Evolutionary conservation across 352 stramenopile genomes (phyloP), one percentile per base, ranked within the genome.

Genomic region (Blastocystis sp.): DNA sequence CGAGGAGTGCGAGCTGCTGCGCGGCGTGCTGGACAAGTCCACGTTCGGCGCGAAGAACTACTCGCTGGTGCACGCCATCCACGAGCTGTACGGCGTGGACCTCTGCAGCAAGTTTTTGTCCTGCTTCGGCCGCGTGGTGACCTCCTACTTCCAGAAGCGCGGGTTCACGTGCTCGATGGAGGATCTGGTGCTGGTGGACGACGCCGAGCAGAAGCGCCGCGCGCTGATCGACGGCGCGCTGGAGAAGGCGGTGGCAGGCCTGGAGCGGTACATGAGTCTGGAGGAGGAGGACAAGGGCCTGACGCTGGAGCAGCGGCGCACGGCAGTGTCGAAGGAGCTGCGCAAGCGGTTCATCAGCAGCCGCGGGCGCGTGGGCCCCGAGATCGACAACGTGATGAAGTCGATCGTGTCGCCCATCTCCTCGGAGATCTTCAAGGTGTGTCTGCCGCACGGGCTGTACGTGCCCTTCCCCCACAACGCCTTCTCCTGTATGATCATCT

Each of bases 401-500:
- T 60, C 52, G 11, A 87, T 87, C 54, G 77, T 87, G 54, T 87
- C 77, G 19, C 59, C 57, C 38, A 87, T 87, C 43, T 87, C 77
- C 65, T 87, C 77, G 45, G 93, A 98, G 65, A 99, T 99, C 90
- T 98, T 99, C 89, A 98, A 99, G 92, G 95, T 94, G 63, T 99
- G 97, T 94, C 92, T 99, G 78, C 97, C 97, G 0, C 92, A 94
- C 89, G 97, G 97, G 28, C 94, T 99, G 89, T 94, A 93, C 10
- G 98, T 98, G 89, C 93, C 95, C 28, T 99, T 99, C 92, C 97
- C 97, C 10, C 91, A 93, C 76, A 99, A 99, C 92, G 97, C 94
- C 71, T 99, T 99, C 92, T 97, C 95, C 84, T 92, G 99, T 19
- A 99, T 99, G 97, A 96, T 98, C 28, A 93, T 97, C 14, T 99